Evolutionary conservation across 2,329 filamentous ascomycete species (phyloP).

Genomic region (Pyricularia sp.): DNA sequence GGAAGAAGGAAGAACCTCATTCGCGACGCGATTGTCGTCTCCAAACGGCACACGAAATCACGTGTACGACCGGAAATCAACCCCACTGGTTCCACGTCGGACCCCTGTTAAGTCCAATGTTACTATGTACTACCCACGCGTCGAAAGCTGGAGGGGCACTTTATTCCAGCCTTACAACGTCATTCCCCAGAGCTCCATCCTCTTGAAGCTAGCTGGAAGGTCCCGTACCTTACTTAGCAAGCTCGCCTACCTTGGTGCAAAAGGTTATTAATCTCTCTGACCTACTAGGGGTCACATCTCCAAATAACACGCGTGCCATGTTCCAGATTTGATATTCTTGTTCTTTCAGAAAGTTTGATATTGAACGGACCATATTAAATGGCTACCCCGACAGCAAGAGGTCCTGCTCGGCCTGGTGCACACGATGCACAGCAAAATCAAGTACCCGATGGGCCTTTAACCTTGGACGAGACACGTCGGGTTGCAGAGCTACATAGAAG

Average conservation of each 20-base stretch:
- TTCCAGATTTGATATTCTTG: not conserved
- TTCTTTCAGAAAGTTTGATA: not conserved
- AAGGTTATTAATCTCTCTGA: not conserved
- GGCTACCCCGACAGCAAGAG: not conserved
- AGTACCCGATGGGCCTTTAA: not conserved
- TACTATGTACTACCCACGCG: not conserved
- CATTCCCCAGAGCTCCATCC: not conserved
- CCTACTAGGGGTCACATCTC: not conserved
- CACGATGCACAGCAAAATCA: not conserved
- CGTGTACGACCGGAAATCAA: not conserved
- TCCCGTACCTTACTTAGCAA: too few relatives aligned
- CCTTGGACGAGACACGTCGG: not conserved
- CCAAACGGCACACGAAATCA: not conserved
- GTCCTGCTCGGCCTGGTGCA: not conserved
- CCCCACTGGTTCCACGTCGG: not conserved
- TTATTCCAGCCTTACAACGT: not conserved
- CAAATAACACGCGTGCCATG: not conserved
- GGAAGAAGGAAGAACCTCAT: not conserved
- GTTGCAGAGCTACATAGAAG: not conserved
- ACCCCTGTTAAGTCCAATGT: not conserved
- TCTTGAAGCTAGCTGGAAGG: not conserved
- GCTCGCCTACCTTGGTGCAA: not conserved
- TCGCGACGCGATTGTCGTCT: not conserved
- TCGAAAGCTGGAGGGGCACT: not conserved
- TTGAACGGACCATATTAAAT: not conserved